Conservation (phyloP, 345 rosid species). For the Heritiera littoralis region DNA sequence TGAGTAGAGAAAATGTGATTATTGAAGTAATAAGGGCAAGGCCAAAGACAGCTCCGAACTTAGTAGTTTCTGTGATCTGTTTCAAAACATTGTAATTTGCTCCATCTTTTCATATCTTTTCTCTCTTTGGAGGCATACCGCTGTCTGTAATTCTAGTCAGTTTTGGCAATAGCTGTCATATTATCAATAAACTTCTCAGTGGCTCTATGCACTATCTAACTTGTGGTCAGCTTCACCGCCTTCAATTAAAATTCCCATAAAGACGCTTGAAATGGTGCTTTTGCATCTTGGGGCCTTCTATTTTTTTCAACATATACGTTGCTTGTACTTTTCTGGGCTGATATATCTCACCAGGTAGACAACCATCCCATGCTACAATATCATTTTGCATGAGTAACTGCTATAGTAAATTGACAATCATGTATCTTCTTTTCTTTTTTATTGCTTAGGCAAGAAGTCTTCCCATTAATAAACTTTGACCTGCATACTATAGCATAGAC, state of each 20-base stretch:
- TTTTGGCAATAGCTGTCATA: not conserved
- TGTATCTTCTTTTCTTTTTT: not conserved
- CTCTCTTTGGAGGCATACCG: constrained; percentile 10
- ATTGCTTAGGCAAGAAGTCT: constrained; percentile 54
- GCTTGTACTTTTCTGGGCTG: constrained; percentile 84
- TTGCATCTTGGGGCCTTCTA: constrained; percentile 70
- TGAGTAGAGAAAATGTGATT: not conserved
- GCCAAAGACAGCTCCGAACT: not conserved
- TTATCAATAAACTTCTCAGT: constrained; percentile 4
- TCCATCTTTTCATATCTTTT: not conserved
- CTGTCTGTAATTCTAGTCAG: not conserved
- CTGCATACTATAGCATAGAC: constrained; percentile 46
- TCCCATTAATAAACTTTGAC: constrained; percentile 53
- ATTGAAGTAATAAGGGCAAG: not conserved
- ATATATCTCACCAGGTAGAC: constrained; percentile 76
- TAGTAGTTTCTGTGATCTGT: not conserved
- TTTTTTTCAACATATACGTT: constrained; percentile 80
- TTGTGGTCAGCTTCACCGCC: constrained; percentile 11
- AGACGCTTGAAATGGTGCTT: constrained; percentile 51
- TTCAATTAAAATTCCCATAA: constrained; percentile 17
- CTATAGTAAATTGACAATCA: not conserved
- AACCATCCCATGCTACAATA: not conserved
- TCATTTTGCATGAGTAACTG: not conserved
- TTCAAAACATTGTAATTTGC: constrained; percentile 1
- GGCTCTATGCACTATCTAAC: not conserved